A percentile compares a stretch with the other conserved stretches of the same genome.
phyloP scores from a whole-genome alignment of 768 basidiomycete genomes.

The Chalciporus piperatus region DNA sequence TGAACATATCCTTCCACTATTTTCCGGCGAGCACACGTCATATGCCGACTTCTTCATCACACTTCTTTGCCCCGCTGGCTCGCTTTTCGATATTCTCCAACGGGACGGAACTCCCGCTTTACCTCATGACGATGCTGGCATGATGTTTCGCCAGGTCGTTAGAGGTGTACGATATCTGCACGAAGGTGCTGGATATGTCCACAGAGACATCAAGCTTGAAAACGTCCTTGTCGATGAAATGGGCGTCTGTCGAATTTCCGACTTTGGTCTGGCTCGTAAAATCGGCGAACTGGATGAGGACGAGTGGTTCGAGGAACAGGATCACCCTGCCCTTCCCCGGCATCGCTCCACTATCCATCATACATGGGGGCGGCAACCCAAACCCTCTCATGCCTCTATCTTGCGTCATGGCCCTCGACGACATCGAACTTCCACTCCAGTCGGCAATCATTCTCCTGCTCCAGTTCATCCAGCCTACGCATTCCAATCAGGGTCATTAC shows the following conservation, averaged over 20 bases:
- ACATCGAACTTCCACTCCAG: constrained; percentile 46
- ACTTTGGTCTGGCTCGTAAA: constrained; percentile 78
- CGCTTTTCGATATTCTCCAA: constrained; percentile 79
- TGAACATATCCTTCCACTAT: constrained; percentile 85
- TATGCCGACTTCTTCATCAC: constrained; percentile 81
- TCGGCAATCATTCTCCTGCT: constrained; percentile 30
- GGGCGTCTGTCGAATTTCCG: constrained; percentile 80
- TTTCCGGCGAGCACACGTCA: constrained; percentile 54
- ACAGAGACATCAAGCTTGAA: constrained; percentile 96
- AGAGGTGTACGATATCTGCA: constrained; percentile 82
- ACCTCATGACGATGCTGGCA: constrained; percentile 74
- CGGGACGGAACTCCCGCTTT: constrained; percentile 66
- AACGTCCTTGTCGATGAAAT: constrained; percentile 91
- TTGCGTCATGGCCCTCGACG: constrained; percentile 41
- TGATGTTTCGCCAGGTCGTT: constrained; percentile 85
- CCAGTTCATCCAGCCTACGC: constrained; percentile 33
- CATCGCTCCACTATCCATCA: constrained; percentile 29
- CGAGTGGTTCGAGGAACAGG: constrained; percentile 18
- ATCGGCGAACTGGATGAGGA: constrained; percentile 52
- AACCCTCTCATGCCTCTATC: constrained; percentile 15
- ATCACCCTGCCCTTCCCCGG: constrained; percentile 13
- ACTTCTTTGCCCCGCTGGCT: constrained; percentile 79
- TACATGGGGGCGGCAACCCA: constrained; percentile 23
- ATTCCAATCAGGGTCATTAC: constrained; percentile 81
- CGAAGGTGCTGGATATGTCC: constrained; percentile 70